These are phyloP conservation scores for Alternaria alternata DNA, from an alignment of 2,329 filamentous ascomycete genomes.

Conservation along the genomic window DNA sequence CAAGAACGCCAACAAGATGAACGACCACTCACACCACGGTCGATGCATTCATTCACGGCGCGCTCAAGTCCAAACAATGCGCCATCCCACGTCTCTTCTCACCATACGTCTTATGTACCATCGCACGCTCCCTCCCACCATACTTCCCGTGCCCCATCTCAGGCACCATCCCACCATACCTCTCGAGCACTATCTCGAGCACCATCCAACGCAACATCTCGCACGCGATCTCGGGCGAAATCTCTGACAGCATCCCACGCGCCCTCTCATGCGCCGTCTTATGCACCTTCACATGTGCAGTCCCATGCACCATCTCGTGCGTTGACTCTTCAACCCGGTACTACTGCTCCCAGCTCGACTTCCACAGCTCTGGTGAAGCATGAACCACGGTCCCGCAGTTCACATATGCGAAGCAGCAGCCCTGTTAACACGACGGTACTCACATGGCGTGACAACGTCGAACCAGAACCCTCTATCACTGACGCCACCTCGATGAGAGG, in stretches of 20 bases:
- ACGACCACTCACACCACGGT: constrained; percentile 24
- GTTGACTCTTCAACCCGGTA: constrained; percentile 25
- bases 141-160: neutral
- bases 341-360: constrained; percentile 17
- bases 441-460: constrained; percentile 27
- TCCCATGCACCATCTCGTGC: constrained; percentile 10
- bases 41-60: constrained; percentile 22
- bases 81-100: constrained; percentile 8
- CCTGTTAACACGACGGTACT: constrained; percentile 39
- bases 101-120: neutral
- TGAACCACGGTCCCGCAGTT: constrained; percentile 11
- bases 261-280: neutral
- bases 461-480: constrained; percentile 25
- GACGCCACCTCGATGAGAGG: constrained; percentile 38
- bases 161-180: neutral
- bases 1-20: constrained; percentile 35
- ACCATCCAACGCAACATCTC: neutral
- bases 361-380: constrained; percentile 39
- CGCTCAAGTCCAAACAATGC: constrained; percentile 13
- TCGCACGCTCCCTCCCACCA: constrained; percentile 5
- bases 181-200: neutral
- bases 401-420: constrained; percentile 23
- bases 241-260: neutral
- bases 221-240: neutral
- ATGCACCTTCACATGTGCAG: neutral